Base-by-base conservation (phyloP, 2,329 filamentous ascomycete species). In the Pseudocercospora macadamiae region DNA sequence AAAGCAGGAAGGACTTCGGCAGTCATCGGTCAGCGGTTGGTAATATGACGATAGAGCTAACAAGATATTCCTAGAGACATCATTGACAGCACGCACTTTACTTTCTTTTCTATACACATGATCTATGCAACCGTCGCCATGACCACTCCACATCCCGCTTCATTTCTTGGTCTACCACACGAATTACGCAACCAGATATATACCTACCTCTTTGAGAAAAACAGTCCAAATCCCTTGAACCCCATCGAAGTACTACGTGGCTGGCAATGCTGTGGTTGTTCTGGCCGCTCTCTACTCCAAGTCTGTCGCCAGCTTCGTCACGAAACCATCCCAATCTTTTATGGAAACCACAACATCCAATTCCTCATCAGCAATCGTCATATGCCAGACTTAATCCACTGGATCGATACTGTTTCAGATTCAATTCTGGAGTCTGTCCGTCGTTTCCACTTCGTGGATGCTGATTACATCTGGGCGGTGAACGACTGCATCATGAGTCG, bases 401-500 rank as follows among this genome's bases (percentile, higher is more conserved):
- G 39, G 39, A 19, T 44, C 2, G 14, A 44, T 10, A 2, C 5
- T 5, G 39, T 44, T 4, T 10, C 19, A 19, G 39, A 44, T 25
- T 2, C 12, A 10, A 10, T 23, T 10, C 14, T 44, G 39, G 5
- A 4, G 2, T 19, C 16, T 19, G 23, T 44, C 10, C 19, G 39
- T 21, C 39, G 39, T 4, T 44, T 44, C 39, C n/a, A 44, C 14
- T 16, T 44, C 19, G 39, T 44, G 16, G 39, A 44, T 16, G 39
- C 39, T 14, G 39, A 44, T 9, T 44, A 44, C 19, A 44, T 44
- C 2, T 25, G 39, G 39, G 19, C 39, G 7, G 23, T 44, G 16
- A 23, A 44, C 9, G 39, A 44, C 39, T 44, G 39, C 21, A 44
- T 44, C 19, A 44, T 44, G 39, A 44, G 39, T 44, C 39, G 39